phyloP scores from a whole-genome alignment of 441 rosid species.

The Bruguiera hainesii region DNA sequence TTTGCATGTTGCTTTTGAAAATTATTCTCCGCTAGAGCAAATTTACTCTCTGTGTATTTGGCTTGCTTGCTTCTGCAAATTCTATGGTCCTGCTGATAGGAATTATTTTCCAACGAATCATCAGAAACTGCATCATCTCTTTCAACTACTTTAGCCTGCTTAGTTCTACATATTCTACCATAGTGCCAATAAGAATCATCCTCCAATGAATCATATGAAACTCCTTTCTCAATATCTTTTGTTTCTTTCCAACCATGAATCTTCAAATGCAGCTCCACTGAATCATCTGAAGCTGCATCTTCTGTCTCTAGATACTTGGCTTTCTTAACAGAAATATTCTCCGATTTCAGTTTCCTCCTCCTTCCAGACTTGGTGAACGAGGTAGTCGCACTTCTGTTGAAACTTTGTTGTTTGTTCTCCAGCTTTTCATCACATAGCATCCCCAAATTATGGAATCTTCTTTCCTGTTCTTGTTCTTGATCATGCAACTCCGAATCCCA shows the following conservation, averaged over 20 bases:
- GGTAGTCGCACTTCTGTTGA: conserved; percentile 33
- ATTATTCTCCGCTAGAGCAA: conserved; percentile 43
- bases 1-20: conserved; percentile 32
- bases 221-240: conserved; percentile 22
- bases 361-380: conserved; percentile 43
- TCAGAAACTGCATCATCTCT: conserved; percentile 53
- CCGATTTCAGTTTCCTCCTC: conserved; percentile 60
- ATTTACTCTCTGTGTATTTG: conserved; percentile 41
- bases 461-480: conserved; percentile 54
- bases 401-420: conserved; percentile 40
- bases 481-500: conserved; percentile 55
- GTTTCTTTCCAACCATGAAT: conserved; percentile 20
- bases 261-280: conserved; percentile 21
- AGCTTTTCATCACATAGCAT: conserved; percentile 40
- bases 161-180: conserved; percentile 17
- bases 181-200: conserved; percentile 19
- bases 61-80: conserved; percentile 40
- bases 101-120: conserved; percentile 46
- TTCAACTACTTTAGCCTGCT: conserved; percentile 22
- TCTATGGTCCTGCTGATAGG: conserved; percentile 38
- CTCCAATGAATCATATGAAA: conserved; percentile 26
- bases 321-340: conserved; percentile 44
- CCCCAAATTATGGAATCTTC: conserved; percentile 29
- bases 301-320: conserved; percentile 34
- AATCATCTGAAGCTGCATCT: conserved; percentile 29